These are phyloP conservation scores for Limtongia smithiae DNA, from an alignment of 805 yeast genomes.

Conservation along the genomic window DNA sequence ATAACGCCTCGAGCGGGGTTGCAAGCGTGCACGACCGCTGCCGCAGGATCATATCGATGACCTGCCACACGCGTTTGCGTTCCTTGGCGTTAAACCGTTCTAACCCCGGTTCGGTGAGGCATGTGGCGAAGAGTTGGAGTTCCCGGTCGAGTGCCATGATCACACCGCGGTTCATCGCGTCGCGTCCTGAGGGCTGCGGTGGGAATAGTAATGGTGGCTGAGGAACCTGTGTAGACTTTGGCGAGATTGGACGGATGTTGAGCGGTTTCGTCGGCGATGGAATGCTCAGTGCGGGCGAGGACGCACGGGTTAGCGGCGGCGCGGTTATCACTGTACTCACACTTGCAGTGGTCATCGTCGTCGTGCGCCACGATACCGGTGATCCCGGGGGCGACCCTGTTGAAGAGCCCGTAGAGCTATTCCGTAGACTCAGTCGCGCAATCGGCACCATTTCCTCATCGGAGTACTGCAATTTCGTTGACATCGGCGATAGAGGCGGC, in stretches of 20 bases:
- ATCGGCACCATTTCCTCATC: background rate
- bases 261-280: too few species aligned
- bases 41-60: conserved; percentile 25
- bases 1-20: conserved; percentile 24
- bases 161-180: conserved; percentile 1
- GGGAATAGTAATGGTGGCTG: background rate
- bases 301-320: too few species aligned
- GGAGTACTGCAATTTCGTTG: background rate
- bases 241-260: too few species aligned
- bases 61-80: conserved; percentile 28
- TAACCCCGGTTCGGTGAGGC: background rate
- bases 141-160: conserved; percentile 1
- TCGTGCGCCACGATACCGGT: too few species aligned
- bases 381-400: too few species aligned
- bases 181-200: background rate
- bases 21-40: conserved; percentile 27
- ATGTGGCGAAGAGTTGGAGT: background rate
- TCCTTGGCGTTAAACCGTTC: conserved; percentile 18
- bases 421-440: background rate
- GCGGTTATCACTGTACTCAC: too few species aligned
- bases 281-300: too few species aligned
- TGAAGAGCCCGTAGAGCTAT: background rate
- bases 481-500: conserved; percentile 1
- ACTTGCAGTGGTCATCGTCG: too few species aligned
- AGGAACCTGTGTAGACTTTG: too few species aligned